A percentile compares a stretch with the other conserved stretches of the same genome.
phyloP scores from a whole-genome alignment of 805 yeast species.

The Candida krabiensis region DNA sequence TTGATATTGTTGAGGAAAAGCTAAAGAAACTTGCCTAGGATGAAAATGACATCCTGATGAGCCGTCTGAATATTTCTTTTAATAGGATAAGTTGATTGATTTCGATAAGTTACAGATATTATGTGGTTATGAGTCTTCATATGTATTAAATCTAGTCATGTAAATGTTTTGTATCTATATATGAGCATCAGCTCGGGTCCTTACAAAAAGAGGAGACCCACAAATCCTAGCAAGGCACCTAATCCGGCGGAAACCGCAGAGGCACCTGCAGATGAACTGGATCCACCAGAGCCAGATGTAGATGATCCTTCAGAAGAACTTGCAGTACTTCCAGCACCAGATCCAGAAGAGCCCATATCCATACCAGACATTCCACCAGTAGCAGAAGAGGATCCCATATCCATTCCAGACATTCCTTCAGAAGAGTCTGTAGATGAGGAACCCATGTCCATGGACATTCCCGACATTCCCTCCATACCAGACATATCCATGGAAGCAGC shows the following conservation, averaged over 20 bases:
- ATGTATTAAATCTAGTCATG: too few species aligned
- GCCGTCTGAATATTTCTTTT: too few species aligned
- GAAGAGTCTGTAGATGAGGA: conserved; percentile 10
- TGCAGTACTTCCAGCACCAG: neutral
- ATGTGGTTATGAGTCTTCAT: too few species aligned
- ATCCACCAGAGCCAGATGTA: neutral
- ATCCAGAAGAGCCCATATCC: neutral
- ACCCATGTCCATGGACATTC: conserved; percentile 20
- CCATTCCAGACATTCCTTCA: conserved; percentile 7
- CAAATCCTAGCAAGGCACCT: neutral
- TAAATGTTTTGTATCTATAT: too few species aligned
- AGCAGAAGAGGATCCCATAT: conserved; percentile 3
- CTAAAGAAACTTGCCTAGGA: too few species aligned
- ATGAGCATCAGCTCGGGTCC: too few species aligned
- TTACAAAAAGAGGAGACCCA: conserved; percentile 1
- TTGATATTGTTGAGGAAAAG: conserved; percentile 61
- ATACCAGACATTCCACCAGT: neutral
- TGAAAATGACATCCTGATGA: too few species aligned
- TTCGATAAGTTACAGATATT: too few species aligned
- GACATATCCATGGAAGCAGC: conserved; percentile 8
- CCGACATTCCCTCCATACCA: conserved; percentile 8
- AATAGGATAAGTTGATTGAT: too few species aligned
- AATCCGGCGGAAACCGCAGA: neutral
- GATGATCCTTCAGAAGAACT: neutral
- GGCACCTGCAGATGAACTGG: conserved; percentile 5